A percentile compares a stretch with the other conserved stretches of the same genome.
Evolutionary conservation across 306 rosid species (phyloP).

Genomic region (Prinsepia uniflora): DNA sequence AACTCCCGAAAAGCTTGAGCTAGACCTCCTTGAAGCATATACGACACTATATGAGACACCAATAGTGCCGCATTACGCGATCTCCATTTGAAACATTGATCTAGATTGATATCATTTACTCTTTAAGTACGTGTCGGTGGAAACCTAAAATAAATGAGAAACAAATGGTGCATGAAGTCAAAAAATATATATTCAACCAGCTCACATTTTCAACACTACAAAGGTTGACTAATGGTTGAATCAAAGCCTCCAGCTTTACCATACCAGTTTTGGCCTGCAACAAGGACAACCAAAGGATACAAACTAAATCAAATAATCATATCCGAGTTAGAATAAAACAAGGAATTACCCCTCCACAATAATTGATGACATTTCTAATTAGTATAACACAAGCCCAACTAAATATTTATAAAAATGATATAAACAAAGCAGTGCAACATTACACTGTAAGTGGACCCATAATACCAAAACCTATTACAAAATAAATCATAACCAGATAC

Average conservation of each 20-base stretch:
- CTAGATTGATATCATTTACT: neutral
- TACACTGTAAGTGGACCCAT: neutral
- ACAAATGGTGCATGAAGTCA: neutral
- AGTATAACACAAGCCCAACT: neutral
- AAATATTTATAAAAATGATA: neutral
- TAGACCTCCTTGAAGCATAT: too few relatives aligned
- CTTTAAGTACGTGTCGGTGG: neutral
- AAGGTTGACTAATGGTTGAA: slow-evolving; percentile 73
- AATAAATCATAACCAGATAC: neutral
- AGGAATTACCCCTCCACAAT: slow-evolving; percentile 6
- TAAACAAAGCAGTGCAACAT: neutral
- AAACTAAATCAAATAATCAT: slow-evolving; percentile 9
- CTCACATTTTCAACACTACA: slow-evolving; percentile 72
- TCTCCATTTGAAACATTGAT: too few relatives aligned
- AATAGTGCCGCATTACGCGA: too few relatives aligned
- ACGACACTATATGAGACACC: too few relatives aligned
- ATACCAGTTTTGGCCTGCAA: slow-evolving; percentile 70
- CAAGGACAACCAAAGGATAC: neutral
- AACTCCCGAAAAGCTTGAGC: too few relatives aligned
- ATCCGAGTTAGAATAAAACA: slow-evolving; percentile 22
- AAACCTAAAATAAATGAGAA: neutral
- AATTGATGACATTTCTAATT: neutral
- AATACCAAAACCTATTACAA: neutral
- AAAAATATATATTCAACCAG: slow-evolving; percentile 14
- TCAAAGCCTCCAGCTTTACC: slow-evolving; percentile 49